Evolutionary conservation across 345 rosid genomes (phyloP).

Genomic region (Eucalyptus regnans): DNA sequence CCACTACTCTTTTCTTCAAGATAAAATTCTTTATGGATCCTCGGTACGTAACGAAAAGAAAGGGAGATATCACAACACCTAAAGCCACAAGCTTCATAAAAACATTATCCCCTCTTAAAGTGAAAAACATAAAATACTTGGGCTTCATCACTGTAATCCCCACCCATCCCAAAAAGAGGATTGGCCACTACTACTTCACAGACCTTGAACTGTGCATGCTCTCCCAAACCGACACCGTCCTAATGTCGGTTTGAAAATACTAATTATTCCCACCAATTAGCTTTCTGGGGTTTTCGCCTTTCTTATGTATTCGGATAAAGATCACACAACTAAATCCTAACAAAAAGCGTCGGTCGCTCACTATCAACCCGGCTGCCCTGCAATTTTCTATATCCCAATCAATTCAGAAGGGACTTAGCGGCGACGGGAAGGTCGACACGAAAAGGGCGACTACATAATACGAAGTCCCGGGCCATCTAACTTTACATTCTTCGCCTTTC

Average conservation of each 20-base stretch:
- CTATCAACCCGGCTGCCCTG: background rate
- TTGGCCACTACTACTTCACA: background rate
- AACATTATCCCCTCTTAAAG: background rate
- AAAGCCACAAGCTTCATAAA: background rate
- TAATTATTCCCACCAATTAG: background rate
- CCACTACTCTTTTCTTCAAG: background rate
- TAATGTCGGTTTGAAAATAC: background rate
- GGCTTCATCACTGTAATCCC: background rate
- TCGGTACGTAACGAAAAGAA: background rate
- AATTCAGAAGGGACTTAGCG: background rate
- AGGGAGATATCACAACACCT: background rate
- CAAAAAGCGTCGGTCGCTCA: background rate
- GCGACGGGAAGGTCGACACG: background rate
- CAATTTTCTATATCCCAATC: background rate
- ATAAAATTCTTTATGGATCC: slow-evolving; percentile 9
- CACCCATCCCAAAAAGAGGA: background rate
- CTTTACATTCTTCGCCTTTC: background rate
- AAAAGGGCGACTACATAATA: background rate
- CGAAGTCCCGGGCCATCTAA: background rate
- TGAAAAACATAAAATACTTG: background rate
- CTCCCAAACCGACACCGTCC: background rate
- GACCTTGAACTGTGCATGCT: background rate
- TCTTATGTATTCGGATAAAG: background rate
- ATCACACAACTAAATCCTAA: background rate
- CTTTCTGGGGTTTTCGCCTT: background rate